Base-by-base conservation (phyloP, 169 alveolate species). In the Eimeria praecox region DNA sequence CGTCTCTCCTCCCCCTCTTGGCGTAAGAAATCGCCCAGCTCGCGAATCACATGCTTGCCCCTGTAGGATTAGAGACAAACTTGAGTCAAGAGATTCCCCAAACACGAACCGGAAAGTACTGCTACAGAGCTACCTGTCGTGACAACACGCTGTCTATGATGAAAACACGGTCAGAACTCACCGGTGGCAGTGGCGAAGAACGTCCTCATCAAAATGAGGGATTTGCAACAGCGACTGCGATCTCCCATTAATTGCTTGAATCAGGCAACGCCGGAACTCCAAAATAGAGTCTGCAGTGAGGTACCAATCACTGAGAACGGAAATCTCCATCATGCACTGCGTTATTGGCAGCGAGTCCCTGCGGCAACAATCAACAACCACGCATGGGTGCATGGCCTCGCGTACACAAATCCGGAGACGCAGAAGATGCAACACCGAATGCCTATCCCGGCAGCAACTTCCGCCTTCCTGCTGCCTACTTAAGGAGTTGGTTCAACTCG, bases 311-410 rank as follows among this genome's bases (percentile, higher is more conserved):
- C 98, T 97, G 86, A 97, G 92, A 49, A 97, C 94, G 89, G 98
- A 97, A 27, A 98, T 97, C 96, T 98, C 99, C 38, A 98, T 94
- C 99, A 97, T 98, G 96, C 98, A 97, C 94, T 98, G 99, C 66
- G 99, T 97, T 77, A 98, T 96, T 87, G 97, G 95, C 96, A 98
- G 95, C 94, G 98, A 96, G 73, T 97, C 98, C 95, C 97, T 96
- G 90, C 96, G 90, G 64, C 96, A 35, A 56, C 46, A 8, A 38
- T 66, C 82, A 24, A 30, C 2, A 24, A 52, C 49, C 91, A 52
- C 24, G 54, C 91, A 33, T 33, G 54, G 27, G 54, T 33, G 4
- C 54, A 33, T 16, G 46, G 49, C 80, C 44, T 33, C 12, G 46
- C 49, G n/a, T 49, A 69, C 80, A 16, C 4, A 44, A 83, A 33